Conservation (phyloP, 1,284 basidiomycete genomes). For the Kalmanozyma brasiliensis region DNA sequence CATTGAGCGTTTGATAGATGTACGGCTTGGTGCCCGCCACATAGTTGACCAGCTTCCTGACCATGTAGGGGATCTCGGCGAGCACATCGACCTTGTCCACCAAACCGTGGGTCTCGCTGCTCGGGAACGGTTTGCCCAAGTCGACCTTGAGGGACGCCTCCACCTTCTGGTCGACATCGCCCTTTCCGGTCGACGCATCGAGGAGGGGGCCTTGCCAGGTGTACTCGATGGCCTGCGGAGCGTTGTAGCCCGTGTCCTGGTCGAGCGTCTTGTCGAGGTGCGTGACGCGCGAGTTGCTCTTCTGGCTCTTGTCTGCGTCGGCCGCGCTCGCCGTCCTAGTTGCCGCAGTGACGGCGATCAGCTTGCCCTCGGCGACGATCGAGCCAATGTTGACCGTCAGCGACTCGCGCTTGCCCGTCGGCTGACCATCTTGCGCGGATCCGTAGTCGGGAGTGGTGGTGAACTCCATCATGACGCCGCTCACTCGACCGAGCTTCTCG, state of each 20-base stretch:
- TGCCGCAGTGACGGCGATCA: conserved; percentile 75
- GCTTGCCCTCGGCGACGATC: conserved; percentile 80
- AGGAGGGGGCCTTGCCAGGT: conserved; percentile 81
- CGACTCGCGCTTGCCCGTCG: conserved; percentile 40
- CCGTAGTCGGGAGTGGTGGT: conserved; percentile 73
- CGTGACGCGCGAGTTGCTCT: conserved; percentile 75
- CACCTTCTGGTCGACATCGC: conserved; percentile 33
- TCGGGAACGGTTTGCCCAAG: conserved; percentile 58
- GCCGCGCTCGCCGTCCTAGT: conserved; percentile 65
- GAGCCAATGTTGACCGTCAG: conserved; percentile 81
- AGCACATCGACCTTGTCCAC: conserved; percentile 97
- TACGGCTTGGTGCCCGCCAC: conserved; percentile 91
- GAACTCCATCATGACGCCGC: conserved; percentile 92
- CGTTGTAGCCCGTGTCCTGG: conserved; percentile 83
- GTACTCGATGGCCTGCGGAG: conserved; percentile 79
- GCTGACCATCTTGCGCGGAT: conserved; percentile 13
- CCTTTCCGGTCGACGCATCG: conserved; percentile 38
- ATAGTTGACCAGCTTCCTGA: conserved; percentile 88
- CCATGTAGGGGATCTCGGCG: conserved; percentile 90
- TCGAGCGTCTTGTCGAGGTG: conserved; percentile 76
- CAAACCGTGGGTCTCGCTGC: conserved; percentile 74
- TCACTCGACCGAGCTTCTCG: conserved; percentile 74
- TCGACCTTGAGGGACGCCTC: conserved; percentile 48
- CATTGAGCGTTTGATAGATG: conserved; percentile 90
- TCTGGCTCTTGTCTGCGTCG: conserved; percentile 69